These are phyloP conservation scores for Podospora sp. DNA, from an alignment of 495 filamentous ascomycete species.

Conservation along the genomic window DNA sequence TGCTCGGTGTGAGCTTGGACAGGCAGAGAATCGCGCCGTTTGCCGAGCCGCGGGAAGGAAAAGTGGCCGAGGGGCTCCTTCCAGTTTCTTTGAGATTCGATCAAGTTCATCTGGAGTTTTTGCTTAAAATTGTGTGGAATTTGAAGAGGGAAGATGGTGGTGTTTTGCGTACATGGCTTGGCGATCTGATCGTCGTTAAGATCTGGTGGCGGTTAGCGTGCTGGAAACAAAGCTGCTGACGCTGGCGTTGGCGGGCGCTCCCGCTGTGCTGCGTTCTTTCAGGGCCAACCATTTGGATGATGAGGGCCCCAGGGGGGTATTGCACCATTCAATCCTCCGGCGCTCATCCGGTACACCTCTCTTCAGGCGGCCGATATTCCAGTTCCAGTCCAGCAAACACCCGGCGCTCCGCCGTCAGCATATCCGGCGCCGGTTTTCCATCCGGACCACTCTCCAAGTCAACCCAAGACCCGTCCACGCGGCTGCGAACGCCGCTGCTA, in stretches of 20 bases:
- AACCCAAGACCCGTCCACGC: constrained; percentile 64
- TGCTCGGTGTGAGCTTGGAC: background rate
- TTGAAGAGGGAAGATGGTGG: background rate
- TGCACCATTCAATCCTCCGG: background rate
- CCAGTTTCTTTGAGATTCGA: no score
- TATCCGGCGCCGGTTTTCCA: constrained; percentile 50
- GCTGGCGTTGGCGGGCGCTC: background rate
- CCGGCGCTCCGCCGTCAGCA: constrained; percentile 72
- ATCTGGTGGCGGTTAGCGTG: no score
- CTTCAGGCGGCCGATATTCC: constrained; percentile 69
- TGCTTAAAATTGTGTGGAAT: background rate
- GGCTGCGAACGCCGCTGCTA: constrained; percentile 78
- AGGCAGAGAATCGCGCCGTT: background rate
- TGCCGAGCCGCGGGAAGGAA: background rate
- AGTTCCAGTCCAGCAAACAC: constrained; percentile 81
- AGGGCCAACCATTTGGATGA: background rate
- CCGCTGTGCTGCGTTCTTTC: background rate
- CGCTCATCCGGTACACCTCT: constrained; percentile 66
- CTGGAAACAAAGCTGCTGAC: background rate
- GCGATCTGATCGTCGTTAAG: no score
- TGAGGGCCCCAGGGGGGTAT: background rate
- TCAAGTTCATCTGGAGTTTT: no score
- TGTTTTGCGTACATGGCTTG: no score
- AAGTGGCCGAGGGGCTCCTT: background rate
- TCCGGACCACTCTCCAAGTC: constrained; percentile 55